Evolutionary conservation across 2,329 filamentous ascomycete species (phyloP).

Genomic region (Ophiostoma triangulosporum): DNA sequence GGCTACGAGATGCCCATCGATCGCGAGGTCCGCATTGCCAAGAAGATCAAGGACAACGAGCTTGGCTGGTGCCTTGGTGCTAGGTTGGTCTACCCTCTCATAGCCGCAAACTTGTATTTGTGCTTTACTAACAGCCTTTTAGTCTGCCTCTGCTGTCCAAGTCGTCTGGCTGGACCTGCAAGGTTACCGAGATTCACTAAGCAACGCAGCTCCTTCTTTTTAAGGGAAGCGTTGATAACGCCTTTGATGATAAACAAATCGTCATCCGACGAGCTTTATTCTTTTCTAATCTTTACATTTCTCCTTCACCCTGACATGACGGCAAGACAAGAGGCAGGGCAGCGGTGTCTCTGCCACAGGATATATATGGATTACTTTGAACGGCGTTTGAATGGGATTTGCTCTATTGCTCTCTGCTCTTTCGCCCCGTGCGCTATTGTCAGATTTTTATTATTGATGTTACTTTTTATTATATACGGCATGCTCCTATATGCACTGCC

Average conservation of each 20-base stretch:
- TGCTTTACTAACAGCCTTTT: slow-evolving; percentile 1
- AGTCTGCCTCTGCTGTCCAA: slow-evolving; percentile 74
- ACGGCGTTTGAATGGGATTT: slow-evolving; percentile 6
- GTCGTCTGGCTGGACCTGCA: slow-evolving; percentile 82
- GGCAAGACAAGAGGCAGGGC: not conserved
- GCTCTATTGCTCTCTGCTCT: not conserved
- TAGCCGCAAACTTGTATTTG: not conserved
- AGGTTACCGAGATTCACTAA: slow-evolving; percentile 55
- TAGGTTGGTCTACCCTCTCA: slow-evolving; percentile 46
- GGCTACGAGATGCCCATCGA: slow-evolving; percentile 98
- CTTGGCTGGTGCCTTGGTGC: slow-evolving; percentile 96
- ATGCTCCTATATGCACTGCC: not conserved
- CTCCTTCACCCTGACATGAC: not conserved
- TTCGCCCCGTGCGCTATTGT: no score
- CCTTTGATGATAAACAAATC: not conserved
- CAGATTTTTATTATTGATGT: not conserved
- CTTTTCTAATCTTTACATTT: not conserved
- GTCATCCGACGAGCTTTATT: not conserved
- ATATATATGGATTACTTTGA: not conserved
- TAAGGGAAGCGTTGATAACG: not conserved
- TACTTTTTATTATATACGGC: not conserved
- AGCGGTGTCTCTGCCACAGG: not conserved
- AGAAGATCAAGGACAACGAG: slow-evolving; percentile 97
- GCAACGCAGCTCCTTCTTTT: not conserved
- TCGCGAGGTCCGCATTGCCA: slow-evolving; percentile 91